These are phyloP conservation scores for Lepiota venenata DNA, from an alignment of 768 basidiomycete species.

Conservation along the genomic window DNA sequence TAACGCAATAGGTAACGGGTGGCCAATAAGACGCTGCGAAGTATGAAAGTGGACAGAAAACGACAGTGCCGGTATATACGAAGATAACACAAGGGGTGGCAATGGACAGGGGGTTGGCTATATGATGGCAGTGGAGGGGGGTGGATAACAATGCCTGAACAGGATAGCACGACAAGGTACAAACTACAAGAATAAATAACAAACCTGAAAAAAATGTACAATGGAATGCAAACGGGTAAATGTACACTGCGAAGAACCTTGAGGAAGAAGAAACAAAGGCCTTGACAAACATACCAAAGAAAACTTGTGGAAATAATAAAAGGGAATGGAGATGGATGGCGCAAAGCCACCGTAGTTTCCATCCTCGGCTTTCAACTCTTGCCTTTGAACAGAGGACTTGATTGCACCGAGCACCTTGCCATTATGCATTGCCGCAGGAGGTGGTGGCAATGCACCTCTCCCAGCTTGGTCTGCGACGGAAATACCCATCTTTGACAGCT, in stretches of 20 bases:
- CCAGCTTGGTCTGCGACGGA: conserved; percentile 42
- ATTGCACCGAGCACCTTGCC: conserved; percentile 36
- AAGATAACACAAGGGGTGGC: too few species aligned
- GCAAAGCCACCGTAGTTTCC: too few species aligned
- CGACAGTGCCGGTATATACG: too few species aligned
- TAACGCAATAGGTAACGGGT: too few species aligned
- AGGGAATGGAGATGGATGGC: conserved; percentile 17
- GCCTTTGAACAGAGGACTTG: conserved; percentile 38
- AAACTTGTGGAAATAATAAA: conserved; percentile 16
- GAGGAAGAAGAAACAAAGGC: neutral
- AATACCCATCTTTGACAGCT: conserved; percentile 76
- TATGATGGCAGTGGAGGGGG: neutral
- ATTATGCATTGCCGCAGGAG: conserved; percentile 16
- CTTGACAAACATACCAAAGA: conserved; percentile 13
- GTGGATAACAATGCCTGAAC: conserved; percentile 6
- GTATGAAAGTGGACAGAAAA: too few species aligned
- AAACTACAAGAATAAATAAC: conserved; percentile 3
- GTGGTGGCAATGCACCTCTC: conserved; percentile 20
- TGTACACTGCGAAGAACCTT: conserved; percentile 8
- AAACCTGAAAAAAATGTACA: neutral
- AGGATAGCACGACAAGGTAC: conserved; percentile 6
- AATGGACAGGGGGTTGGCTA: neutral
- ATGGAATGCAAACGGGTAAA: conserved; percentile 4
- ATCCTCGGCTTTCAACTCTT: conserved; percentile 30
- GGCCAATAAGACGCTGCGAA: too few species aligned